These are phyloP conservation scores for Diaporthe eres DNA, from an alignment of 2,329 filamentous ascomycete species.

Conservation along the genomic window DNA sequence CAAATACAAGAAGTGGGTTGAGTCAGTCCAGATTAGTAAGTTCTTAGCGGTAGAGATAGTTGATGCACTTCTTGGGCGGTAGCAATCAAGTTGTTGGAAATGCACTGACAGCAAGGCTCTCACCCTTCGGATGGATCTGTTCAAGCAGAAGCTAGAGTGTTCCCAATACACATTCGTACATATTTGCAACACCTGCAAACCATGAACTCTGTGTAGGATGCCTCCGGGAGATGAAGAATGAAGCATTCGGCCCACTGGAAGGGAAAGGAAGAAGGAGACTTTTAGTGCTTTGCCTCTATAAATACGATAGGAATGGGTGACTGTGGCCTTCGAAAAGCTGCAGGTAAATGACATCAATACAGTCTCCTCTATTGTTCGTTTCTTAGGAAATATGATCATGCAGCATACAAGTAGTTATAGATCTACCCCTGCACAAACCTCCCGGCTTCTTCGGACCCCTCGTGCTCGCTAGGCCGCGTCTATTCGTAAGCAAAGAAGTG, in stretches of 20 bases:
- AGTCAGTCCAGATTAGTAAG: not conserved
- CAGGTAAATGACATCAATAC: not conserved
- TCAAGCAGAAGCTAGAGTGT: not conserved
- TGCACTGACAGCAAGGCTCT: not conserved
- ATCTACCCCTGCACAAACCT: not conserved
- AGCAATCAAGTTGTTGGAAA: not conserved
- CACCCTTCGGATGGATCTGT: too few species aligned
- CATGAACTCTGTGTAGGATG: not conserved
- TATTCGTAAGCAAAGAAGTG: not conserved
- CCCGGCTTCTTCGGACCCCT: not conserved
- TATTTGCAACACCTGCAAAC: not conserved
- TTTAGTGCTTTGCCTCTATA: not conserved
- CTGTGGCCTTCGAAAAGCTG: not conserved
- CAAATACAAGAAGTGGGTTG: not conserved
- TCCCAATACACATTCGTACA: too few species aligned
- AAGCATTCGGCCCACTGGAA: not conserved
- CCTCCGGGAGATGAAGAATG: too few species aligned
- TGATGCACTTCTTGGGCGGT: not conserved
- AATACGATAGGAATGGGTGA: not conserved
- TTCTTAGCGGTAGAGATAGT: not conserved
- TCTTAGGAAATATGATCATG: too few species aligned
- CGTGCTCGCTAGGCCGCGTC: not conserved
- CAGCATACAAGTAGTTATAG: not conserved
- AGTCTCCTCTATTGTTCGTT: too few species aligned
- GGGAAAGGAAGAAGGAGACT: not conserved